These are phyloP conservation scores for Coemansia sp. DNA, from an alignment of 192 early-diverging fungal species.

Conservation along the genomic window DNA sequence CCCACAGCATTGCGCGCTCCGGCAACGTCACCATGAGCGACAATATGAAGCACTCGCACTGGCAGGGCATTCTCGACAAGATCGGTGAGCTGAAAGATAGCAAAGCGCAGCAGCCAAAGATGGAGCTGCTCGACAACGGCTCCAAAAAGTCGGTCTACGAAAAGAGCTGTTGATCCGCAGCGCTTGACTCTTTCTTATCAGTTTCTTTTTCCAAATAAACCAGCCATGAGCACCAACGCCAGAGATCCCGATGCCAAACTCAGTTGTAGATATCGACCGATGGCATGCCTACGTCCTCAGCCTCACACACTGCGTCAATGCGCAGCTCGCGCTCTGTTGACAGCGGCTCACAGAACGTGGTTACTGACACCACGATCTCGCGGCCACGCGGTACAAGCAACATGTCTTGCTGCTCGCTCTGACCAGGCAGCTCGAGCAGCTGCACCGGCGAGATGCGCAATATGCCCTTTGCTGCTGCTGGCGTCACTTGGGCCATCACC, in stretches of 20 bases:
- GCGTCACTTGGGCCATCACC: not conserved
- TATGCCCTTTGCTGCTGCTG: slow-evolving; percentile 16
- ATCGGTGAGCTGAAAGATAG: slow-evolving; percentile 32
- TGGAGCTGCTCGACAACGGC: slow-evolving; percentile 14
- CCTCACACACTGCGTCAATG: slow-evolving; percentile 33
- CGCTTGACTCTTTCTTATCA: not conserved
- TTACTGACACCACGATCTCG: slow-evolving; percentile 32
- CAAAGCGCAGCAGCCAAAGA: slow-evolving; percentile 10
- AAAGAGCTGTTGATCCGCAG: slow-evolving; percentile 24
- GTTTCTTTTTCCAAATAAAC: not conserved
- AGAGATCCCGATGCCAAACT: not conserved
- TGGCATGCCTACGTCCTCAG: slow-evolving; percentile 19
- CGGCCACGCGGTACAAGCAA: slow-evolving; percentile 20
- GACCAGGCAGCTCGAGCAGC: slow-evolving; percentile 31
- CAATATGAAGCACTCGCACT: slow-evolving; percentile 27
- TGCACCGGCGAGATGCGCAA: slow-evolving; percentile 28
- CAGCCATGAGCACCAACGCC: not conserved
- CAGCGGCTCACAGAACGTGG: slow-evolving; percentile 22
- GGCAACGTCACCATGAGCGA: slow-evolving; percentile 12
- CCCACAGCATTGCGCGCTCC: slow-evolving; percentile 19
- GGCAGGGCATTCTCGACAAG: slow-evolving; percentile 27
- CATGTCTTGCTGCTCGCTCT: slow-evolving; percentile 17
- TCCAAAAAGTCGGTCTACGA: slow-evolving; percentile 30
- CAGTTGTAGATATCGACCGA: not conserved
- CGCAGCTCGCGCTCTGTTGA: slow-evolving; percentile 14